Base-by-base conservation (phyloP, 1,284 basidiomycete genomes). In the Sanghuangporus baumii region DNA sequence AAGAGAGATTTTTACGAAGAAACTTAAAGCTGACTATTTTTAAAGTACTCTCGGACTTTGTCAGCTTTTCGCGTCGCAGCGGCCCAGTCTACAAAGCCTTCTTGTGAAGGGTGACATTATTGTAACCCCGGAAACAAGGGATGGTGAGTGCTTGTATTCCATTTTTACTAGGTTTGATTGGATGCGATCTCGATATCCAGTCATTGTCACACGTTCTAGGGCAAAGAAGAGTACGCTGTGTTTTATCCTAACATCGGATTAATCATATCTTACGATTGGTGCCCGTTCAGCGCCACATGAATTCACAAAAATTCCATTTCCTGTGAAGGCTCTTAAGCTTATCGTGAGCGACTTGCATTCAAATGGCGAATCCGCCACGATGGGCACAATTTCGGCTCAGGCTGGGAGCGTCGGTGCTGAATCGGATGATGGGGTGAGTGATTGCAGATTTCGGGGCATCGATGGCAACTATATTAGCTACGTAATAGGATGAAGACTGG, bases 201-300 rank as follows among this genome's bases (percentile, higher is more conserved):
- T 93, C 69, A 98, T 98, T 74, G 94, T 97, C 87, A 98, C 96
- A 47, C 88, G 96, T 65, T 96, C 96, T 48, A 83, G 86, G 69
- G 94, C 96, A 50, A 93, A 88, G 78, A 80, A 81, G 67, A 90
- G 93, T 96, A 77, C 74, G 87, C 74, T 66, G 63, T 38, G 63
- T 57, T 47, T 47, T 57, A 40, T 59, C 59, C 58, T 36, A 61
- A 61, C 61, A 50, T 69, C 64, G 8, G 56, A 20, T 16, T 54
- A 50, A 37, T 61, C 20, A 52, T 57, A 38, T 34, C 41, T 34
- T 57, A 59, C 66, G 31, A 40, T 51, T 16, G 16, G 23, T 36
- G 31, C 11, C 46, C 16, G 26, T 23, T 68, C 70, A 95, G 92
- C 81, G 41, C 95, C 95, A 0, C 88, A 89, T 64, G 87, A 94